phyloP scores from a whole-genome alignment of 169 alveolate genomes.

The Ichthyophthirius multifiliis region DNA sequence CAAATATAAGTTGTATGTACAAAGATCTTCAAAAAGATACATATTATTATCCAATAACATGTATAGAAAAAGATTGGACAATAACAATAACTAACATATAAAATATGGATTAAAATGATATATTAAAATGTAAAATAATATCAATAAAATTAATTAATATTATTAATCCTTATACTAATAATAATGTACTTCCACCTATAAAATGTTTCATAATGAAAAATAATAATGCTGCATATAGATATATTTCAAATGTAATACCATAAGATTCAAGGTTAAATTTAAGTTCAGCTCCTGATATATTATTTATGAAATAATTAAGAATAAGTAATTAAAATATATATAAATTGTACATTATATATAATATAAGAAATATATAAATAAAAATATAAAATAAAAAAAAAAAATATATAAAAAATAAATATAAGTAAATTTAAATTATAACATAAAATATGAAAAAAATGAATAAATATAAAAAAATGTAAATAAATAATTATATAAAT shows the following conservation, averaged over 20 bases:
- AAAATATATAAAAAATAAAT: too few relatives aligned
- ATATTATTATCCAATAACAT: neutral
- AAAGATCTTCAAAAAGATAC: too few relatives aligned
- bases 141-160: neutral
- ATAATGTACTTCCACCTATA: neutral
- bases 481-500: too few relatives aligned
- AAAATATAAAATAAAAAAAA: too few relatives aligned
- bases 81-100: neutral
- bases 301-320: conserved; percentile 1
- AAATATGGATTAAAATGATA: too few relatives aligned
- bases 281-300: conserved; percentile 11
- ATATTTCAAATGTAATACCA: conserved; percentile 9
- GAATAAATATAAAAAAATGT: too few relatives aligned
- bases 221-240: neutral
- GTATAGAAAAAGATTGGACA: neutral
- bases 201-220: neutral
- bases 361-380: too few relatives aligned
- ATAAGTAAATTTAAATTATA: too few relatives aligned
- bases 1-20: too few relatives aligned
- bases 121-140: neutral
- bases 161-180: neutral
- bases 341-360: too few relatives aligned
- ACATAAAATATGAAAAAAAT: too few relatives aligned
- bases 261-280: neutral
- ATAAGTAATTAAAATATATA: conserved; percentile 1